These are phyloP conservation scores for Hypericum perforatum DNA, from an alignment of 345 rosid genomes.

Conservation along the genomic window DNA sequence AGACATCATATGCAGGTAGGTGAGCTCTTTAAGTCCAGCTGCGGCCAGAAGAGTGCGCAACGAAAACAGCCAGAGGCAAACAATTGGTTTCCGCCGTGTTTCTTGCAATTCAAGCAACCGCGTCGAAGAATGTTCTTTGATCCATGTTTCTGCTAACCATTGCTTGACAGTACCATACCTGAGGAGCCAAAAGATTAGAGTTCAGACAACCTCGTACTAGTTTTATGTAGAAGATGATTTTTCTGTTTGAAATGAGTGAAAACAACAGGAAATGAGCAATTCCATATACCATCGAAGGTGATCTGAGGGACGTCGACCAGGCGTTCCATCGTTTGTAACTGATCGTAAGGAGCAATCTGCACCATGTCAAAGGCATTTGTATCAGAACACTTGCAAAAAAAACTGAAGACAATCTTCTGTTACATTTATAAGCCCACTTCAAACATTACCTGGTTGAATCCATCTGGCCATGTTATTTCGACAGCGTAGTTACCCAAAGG, in stretches of 20 bases:
- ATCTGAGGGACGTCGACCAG: conserved; percentile 49
- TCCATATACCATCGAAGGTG: conserved; percentile 13
- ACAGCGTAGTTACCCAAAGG: conserved; percentile 99
- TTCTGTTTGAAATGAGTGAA: no score
- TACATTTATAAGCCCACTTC: background rate
- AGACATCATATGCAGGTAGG: no score
- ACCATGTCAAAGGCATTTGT: background rate
- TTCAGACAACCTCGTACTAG: background rate
- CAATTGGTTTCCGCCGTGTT: no score
- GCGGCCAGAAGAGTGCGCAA: no score
- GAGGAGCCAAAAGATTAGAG: background rate
- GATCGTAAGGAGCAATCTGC: conserved; percentile 98
- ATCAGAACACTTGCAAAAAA: no score
- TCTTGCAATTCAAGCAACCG: no score
- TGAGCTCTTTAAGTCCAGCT: no score
- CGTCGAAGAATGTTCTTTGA: no score
- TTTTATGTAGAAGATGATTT: background rate
- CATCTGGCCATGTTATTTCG: conserved; percentile 93
- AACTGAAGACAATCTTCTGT: no score
- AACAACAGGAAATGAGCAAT: background rate
- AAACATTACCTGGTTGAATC: conserved; percentile 62
- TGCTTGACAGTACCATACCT: no score
- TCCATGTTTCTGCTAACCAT: no score
- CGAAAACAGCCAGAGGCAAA: no score
- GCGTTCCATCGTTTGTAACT: conserved; percentile 68